Conservation (phyloP, 108 stramenopile species). For the Pseudonitzschia delicatissima region DNA sequence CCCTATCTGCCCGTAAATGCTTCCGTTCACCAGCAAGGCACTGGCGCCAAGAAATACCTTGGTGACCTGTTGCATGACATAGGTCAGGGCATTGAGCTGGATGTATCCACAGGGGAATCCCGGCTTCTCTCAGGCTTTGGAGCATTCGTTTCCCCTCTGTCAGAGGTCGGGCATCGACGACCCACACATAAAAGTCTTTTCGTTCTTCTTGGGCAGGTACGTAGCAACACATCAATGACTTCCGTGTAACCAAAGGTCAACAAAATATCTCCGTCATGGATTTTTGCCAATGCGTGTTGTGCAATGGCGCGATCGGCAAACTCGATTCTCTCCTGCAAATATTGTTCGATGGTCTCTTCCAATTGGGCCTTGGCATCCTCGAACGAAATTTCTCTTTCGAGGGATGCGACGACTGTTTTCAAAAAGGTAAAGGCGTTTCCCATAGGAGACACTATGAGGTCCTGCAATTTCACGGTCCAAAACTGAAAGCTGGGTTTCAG, state of each 20-base stretch:
- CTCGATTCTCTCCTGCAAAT: constrained; percentile 85
- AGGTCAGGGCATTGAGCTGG: constrained; percentile 84
- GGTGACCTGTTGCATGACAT: constrained; percentile 93
- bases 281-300: constrained; percentile 70
- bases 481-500: constrained; percentile 89
- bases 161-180: constrained; percentile 88
- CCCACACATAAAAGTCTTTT: constrained; percentile 69
- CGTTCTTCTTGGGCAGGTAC: constrained; percentile 41
- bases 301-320: constrained; percentile 91
- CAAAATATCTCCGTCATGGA: constrained; percentile 78
- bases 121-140: constrained; percentile 56
- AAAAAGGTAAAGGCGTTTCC: constrained; percentile 94
- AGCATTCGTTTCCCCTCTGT: constrained; percentile 84
- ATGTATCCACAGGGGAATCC: constrained; percentile 85
- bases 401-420: constrained; percentile 76
- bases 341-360: constrained; percentile 81
- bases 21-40: constrained; percentile 95
- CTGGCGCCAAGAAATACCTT: constrained; percentile 97
- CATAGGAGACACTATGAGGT: constrained; percentile 94
- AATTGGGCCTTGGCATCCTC: constrained; percentile 74
- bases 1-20: constrained; percentile 88
- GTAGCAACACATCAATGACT: constrained; percentile 56
- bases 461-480: constrained; percentile 87
- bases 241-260: constrained; percentile 88
- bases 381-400: constrained; percentile 82